Percentiles rank a stretch among this genome's conserved stretches.
Conservation (phyloP, 352 stramenopile genomes). For the Phytophthora agathidicida region DNA sequence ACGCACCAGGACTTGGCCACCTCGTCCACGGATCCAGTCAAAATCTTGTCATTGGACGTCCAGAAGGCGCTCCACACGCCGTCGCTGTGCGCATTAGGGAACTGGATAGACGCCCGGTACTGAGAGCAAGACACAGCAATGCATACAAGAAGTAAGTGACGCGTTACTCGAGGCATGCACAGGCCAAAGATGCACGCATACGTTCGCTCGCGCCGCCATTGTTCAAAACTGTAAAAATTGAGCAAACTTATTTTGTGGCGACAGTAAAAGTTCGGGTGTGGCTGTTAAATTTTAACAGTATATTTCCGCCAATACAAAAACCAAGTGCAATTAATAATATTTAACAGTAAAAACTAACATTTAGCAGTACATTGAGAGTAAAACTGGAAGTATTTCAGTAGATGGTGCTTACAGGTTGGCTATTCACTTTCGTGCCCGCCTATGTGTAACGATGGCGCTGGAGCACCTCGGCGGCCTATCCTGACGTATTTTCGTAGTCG, state of each 20-base stretch:
- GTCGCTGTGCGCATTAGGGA: slow-evolving; percentile 85
- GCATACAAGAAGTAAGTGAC: neutral
- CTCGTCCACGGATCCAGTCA: slow-evolving; percentile 89
- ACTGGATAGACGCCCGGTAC: slow-evolving; percentile 85
- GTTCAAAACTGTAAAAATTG: neutral
- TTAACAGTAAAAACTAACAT: too few species aligned
- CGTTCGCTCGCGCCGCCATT: slow-evolving; percentile 36
- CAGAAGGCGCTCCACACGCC: slow-evolving; percentile 91
- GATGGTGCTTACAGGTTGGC: too few species aligned
- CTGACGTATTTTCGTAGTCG: slow-evolving; percentile 10
- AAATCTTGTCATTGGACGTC: slow-evolving; percentile 88
- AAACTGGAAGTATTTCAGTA: too few species aligned
- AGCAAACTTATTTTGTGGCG: too few species aligned
- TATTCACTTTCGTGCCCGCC: neutral
- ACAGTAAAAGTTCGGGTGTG: too few species aligned
- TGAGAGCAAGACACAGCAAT: slow-evolving; percentile 22
- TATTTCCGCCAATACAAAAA: too few species aligned
- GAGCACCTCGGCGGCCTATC: neutral
- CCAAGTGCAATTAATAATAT: too few species aligned
- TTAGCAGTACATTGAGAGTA: too few species aligned
- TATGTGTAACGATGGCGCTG: slow-evolving; percentile 15
- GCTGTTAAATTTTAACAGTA: too few species aligned
- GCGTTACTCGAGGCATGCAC: neutral
- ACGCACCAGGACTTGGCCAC: slow-evolving; percentile 83
- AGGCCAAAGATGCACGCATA: slow-evolving; percentile 9